Evolutionary conservation across 139 green algal genomes (phyloP).

Genomic region (Dunaliella sp.): DNA sequence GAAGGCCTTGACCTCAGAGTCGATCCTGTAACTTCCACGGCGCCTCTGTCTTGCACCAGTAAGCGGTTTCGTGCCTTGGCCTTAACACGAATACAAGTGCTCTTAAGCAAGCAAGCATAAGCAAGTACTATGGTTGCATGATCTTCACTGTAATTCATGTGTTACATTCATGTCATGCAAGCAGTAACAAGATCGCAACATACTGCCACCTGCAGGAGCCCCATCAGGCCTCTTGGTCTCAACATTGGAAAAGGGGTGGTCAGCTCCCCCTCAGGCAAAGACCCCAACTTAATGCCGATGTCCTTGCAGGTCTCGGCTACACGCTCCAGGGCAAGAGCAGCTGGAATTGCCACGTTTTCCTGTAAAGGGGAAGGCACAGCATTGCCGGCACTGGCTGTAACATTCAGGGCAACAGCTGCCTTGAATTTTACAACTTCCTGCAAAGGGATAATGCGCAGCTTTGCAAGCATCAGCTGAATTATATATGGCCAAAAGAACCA

Average conservation of each 20-base stretch:
- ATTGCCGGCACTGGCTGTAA: neutral
- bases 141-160: no score
- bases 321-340: neutral
- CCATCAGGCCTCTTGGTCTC: neutral
- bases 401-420: no score
- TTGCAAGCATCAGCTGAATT: neutral
- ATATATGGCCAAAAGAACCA: neutral
- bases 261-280: slow-evolving; percentile 20
- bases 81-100: no score
- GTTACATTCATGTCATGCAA: no score
- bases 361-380: neutral
- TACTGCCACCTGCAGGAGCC: neutral
- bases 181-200: no score
- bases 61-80: no score
- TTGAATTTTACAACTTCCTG: no score
- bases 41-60: no score
- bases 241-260: slow-evolving; percentile 19
- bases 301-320: slow-evolving; percentile 27
- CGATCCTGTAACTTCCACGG: no score
- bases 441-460: neutral
- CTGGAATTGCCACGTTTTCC: neutral
- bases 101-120: no score
- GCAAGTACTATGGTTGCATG: no score
- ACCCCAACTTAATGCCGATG: slow-evolving; percentile 12
- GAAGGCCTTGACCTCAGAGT: no score